These are phyloP conservation scores for Calocybe indica DNA, from an alignment of 768 basidiomycete species.

Conservation along the genomic window DNA sequence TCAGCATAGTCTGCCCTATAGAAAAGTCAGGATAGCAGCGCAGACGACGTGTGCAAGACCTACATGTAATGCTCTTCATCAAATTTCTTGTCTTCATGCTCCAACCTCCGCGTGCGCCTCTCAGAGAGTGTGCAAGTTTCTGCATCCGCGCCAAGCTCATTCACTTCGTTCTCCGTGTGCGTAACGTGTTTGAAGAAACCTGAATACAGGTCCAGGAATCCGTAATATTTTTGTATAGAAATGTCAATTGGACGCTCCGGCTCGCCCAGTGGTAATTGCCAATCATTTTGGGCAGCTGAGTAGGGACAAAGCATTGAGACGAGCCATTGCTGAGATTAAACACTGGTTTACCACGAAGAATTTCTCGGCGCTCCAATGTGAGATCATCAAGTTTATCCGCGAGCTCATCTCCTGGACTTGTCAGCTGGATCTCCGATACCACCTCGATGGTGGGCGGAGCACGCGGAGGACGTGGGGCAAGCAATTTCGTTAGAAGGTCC, in stretches of 20 bases:
- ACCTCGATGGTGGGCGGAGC: slow-evolving; percentile 52
- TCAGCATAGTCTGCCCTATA: slow-evolving; percentile 77
- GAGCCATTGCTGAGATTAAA: background rate
- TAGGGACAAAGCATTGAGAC: slow-evolving; percentile 1
- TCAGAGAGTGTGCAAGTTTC: slow-evolving; percentile 49
- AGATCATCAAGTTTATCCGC: slow-evolving; percentile 36
- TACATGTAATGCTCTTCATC: slow-evolving; percentile 85
- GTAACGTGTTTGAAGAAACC: slow-evolving; percentile 70
- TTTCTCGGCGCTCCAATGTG: slow-evolving; percentile 51
- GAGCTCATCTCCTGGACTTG: slow-evolving; percentile 30
- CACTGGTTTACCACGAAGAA: slow-evolving; percentile 38
- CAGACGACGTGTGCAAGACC: slow-evolving; percentile 9
- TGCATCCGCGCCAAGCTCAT: slow-evolving; percentile 66
- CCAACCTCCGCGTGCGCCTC: slow-evolving; percentile 45
- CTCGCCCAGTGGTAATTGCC: slow-evolving; percentile 67
- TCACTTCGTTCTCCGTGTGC: slow-evolving; percentile 78
- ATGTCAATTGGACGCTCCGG: slow-evolving; percentile 37
- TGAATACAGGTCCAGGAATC: slow-evolving; percentile 69
- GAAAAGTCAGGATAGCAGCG: background rate
- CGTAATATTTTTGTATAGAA: slow-evolving; percentile 51
- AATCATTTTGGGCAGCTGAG: slow-evolving; percentile 74
- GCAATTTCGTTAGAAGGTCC: slow-evolving; percentile 70
- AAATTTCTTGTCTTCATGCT: slow-evolving; percentile 73
- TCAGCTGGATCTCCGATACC: slow-evolving; percentile 22
- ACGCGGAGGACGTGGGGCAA: slow-evolving; percentile 54